Percentiles rank a stretch among this genome's conserved stretches.
These are phyloP conservation scores for Gautieria morchelliformis DNA, from an alignment of 768 basidiomycete species.

Conservation along the genomic window DNA sequence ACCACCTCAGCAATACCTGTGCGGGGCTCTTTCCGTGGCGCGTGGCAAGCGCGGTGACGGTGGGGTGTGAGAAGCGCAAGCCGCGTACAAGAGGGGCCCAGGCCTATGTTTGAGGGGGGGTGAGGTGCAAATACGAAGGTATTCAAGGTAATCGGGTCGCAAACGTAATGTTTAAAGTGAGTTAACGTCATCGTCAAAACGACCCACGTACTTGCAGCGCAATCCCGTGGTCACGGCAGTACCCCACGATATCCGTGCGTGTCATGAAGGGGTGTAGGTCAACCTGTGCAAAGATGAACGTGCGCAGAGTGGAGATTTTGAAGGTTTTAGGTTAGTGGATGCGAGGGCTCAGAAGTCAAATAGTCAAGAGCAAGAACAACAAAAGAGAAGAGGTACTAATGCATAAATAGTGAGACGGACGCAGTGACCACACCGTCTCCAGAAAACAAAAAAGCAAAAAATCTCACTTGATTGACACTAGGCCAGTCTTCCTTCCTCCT, in stretches of 20 bases:
- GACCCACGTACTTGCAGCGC: slow-evolving; percentile 41
- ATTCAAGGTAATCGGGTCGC: too few species aligned
- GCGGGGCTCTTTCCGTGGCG: slow-evolving; percentile 51
- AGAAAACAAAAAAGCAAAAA: slow-evolving; percentile 1
- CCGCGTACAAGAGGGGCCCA: slow-evolving; percentile 68
- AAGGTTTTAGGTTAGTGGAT: too few species aligned
- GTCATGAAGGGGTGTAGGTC: slow-evolving; percentile 66
- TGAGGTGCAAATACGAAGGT: too few species aligned
- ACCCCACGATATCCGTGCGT: slow-evolving; percentile 48
- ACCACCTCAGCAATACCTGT: slow-evolving; percentile 60
- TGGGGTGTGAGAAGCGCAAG: slow-evolving; percentile 51
- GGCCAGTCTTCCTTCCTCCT: slow-evolving; percentile 36
- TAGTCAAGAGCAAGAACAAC: too few species aligned
- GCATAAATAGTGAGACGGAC: too few species aligned
- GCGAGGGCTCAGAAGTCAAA: too few species aligned
- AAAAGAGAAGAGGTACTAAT: too few species aligned
- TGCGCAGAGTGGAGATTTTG: too few species aligned
- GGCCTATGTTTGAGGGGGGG: slow-evolving; percentile 31
- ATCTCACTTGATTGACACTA: slow-evolving; percentile 50
- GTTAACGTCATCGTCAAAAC: slow-evolving; percentile 1
- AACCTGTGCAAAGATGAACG: slow-evolving; percentile 22
- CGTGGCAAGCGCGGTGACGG: slow-evolving; percentile 34
- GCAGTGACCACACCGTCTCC: too few species aligned
- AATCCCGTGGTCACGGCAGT: slow-evolving; percentile 48
- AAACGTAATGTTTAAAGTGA: background rate